phyloP scores from a whole-genome alignment of 169 alveolate species.

The Eimeria brunetti region DNA sequence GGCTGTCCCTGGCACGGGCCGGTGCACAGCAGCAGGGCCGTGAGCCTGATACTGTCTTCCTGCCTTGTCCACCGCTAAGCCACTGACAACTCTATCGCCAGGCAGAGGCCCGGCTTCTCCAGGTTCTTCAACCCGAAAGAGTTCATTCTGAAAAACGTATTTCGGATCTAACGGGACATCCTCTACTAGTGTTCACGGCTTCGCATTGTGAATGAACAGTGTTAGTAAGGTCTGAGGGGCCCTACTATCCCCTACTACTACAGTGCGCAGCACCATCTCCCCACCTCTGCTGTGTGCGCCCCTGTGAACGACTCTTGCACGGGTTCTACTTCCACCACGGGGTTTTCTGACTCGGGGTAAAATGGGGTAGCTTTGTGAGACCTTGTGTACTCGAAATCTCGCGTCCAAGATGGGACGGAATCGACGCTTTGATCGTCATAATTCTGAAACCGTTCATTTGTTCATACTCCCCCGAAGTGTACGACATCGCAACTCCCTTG shows the following conservation, averaged over 20 bases:
- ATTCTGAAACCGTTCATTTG: conserved; percentile 29
- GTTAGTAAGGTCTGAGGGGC: too few species aligned
- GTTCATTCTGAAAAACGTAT: conserved; percentile 57
- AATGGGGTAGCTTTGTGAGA: conserved; percentile 57
- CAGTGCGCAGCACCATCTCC: not conserved
- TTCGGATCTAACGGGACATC: not conserved
- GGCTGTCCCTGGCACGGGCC: conserved; percentile 55
- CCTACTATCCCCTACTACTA: too few species aligned
- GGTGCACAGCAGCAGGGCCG: conserved; percentile 67
- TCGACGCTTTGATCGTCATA: conserved; percentile 76
- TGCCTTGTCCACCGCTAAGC: conserved; percentile 73
- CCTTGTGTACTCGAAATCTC: conserved; percentile 65
- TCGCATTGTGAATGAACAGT: not conserved
- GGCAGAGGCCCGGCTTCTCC: not conserved
- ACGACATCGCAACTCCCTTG: not conserved
- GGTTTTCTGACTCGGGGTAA: conserved; percentile 67
- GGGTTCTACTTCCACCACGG: conserved; percentile 65
- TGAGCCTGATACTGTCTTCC: conserved; percentile 77
- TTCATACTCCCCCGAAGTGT: not conserved
- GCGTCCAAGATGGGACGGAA: conserved; percentile 42
- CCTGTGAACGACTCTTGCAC: conserved; percentile 70
- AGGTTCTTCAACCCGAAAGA: conserved; percentile 57
- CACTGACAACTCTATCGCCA: conserved; percentile 76
- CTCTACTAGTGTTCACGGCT: not conserved
- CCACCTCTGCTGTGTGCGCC: conserved; percentile 73